Conservation (phyloP, 1,284 basidiomycete species). For the Schizopora paradoxa region DNA sequence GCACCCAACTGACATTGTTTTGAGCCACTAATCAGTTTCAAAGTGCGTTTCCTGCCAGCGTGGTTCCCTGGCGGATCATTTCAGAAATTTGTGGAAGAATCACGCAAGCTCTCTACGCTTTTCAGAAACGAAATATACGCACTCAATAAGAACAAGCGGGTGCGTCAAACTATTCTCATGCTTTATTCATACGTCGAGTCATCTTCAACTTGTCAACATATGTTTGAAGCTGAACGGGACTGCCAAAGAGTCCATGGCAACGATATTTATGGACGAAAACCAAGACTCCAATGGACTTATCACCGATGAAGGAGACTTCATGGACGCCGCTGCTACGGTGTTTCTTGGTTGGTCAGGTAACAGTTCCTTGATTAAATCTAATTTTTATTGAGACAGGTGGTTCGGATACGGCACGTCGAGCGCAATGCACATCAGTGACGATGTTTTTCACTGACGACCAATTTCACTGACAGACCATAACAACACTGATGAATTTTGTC, state of each 20-base stretch:
- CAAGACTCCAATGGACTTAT: background rate
- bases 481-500: slow-evolving; percentile 15
- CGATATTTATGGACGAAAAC: slow-evolving; percentile 8
- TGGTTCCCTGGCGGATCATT: slow-evolving; percentile 21
- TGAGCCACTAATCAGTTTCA: background rate
- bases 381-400: slow-evolving; percentile 9
- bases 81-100: slow-evolving; percentile 8
- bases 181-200: slow-evolving; percentile 11
- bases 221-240: slow-evolving; percentile 10
- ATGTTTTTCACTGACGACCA: slow-evolving; percentile 3
- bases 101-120: slow-evolving; percentile 1
- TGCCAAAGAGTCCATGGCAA: slow-evolving; percentile 12
- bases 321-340: slow-evolving; percentile 6
- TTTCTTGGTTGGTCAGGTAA: too few relatives aligned
- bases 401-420: slow-evolving; percentile 12
- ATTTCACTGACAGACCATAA: slow-evolving; percentile 11
- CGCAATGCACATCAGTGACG: background rate
- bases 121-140: too few relatives aligned
- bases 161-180: slow-evolving; percentile 5
- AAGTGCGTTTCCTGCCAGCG: slow-evolving; percentile 18
- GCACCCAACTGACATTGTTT: too few relatives aligned
- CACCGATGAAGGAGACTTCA: slow-evolving; percentile 7
- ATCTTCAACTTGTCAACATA: too few relatives aligned
- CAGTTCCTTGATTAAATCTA: too few relatives aligned
- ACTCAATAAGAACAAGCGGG: too few relatives aligned